phyloP scores from a whole-genome alignment of 2,329 filamentous ascomycete species.

The Thelonectria blattea region DNA sequence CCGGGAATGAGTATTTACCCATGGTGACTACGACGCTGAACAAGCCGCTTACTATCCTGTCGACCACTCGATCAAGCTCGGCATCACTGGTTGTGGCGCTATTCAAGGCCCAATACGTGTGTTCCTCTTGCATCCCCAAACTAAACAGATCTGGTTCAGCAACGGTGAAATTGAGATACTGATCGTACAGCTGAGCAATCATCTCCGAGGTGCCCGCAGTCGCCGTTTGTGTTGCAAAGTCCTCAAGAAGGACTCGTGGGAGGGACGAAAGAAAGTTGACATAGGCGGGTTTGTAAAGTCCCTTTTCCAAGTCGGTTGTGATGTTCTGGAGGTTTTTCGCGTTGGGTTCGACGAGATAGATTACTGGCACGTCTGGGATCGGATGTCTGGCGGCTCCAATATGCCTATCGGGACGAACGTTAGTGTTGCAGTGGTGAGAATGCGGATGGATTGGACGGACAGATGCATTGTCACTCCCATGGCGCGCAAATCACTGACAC shows the following conservation, averaged over 20 bases:
- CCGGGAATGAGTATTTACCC: conserved; percentile 61
- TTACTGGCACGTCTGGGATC: conserved; percentile 94
- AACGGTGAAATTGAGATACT: conserved; percentile 97
- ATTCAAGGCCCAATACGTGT: conserved; percentile 96
- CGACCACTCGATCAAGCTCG: conserved; percentile 84
- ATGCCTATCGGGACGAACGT: conserved; percentile 61
- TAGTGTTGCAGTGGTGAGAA: conserved; percentile 27
- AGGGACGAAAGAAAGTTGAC: conserved; percentile 97
- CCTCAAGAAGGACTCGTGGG: conserved; percentile 87
- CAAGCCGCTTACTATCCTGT: conserved; percentile 92
- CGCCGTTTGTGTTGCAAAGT: conserved; percentile 90
- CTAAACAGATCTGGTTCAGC: conserved; percentile 96
- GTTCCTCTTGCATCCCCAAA: conserved; percentile 85
- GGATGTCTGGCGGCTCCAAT: conserved; percentile 82
- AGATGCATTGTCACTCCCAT: conserved; percentile 98
- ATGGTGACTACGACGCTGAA: conserved; percentile 99
- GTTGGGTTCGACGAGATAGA: conserved; percentile 95
- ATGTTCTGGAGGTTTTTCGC: conserved; percentile 80
- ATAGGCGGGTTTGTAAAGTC: conserved; percentile 90
- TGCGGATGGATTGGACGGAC: conserved; percentile 53
- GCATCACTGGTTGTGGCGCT: conserved; percentile 90
- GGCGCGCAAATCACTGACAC: conserved; percentile 88
- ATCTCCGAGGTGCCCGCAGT: conserved; percentile 83
- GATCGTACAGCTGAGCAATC: conserved; percentile 92
- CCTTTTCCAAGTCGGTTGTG: conserved; percentile 83